Evolutionary conservation across 176 grass and related monocot genomes (phyloP), one percentile per base, ranked within the genome.

Genomic region (Bolboschoenus planiculmis): DNA sequence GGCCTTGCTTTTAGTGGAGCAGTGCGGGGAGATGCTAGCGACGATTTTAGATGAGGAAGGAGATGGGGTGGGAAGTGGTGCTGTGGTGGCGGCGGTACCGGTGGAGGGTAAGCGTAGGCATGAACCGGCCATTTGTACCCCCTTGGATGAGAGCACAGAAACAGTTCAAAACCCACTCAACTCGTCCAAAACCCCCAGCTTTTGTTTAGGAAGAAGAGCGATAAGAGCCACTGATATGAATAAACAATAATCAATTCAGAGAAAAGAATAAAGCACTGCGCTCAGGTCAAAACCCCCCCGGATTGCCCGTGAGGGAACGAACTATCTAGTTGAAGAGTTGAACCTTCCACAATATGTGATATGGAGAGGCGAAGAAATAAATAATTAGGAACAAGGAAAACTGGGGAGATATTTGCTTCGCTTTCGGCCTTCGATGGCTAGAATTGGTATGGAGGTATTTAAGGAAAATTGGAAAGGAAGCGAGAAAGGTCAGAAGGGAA

Each of bases 41-140:
- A 61, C 85, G 2, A 77, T 57, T 57, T 85, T 61, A 51, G 81
- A 89, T 10, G 91, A 86, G 16, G 85, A 90, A 55, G 86, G 61
- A 55, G 79, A 77, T 31, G 87, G 83, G 27, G 81, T 77, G 0
- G 83, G 57, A 66, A 80, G 84, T 48, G 78, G 78, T 63, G 85
- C 50, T 51, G 72, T 78, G 13, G 67, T 84, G 54, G 75, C 44
- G 58, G 78, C 70, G 54, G 84, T 57, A 75, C 88, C 27, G 58
- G 79, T 65, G 57, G 79, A 26, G 2, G 80, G 80, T 29, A 66
- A 82, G 8, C 43, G 81, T 29, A 85, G 58, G 75, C 83, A 57
- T 67, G 75, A 73, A 56, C 81, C 27, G 16, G 82, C 63, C 59
- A 88, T 75, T 46, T 13, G 29, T 57, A 73, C 44, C 56, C 24